Evolutionary conservation across 2,329 filamentous ascomycete species (phyloP).

Genomic region (Fusarium coicis): DNA sequence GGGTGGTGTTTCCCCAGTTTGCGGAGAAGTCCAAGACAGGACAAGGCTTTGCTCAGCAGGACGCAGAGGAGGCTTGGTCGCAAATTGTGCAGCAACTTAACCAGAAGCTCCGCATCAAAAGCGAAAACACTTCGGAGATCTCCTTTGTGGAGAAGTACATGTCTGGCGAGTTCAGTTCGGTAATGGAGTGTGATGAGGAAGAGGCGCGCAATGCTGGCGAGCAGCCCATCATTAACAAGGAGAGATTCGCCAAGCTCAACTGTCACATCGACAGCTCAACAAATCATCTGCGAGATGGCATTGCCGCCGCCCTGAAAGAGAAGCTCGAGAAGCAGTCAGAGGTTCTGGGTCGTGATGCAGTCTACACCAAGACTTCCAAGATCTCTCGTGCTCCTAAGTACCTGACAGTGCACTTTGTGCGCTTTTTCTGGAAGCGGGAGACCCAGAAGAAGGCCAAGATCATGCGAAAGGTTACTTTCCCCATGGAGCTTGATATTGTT

Average conservation of each 20-base stretch:
- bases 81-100: conserved; percentile 89
- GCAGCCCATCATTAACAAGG: conserved; percentile 72
- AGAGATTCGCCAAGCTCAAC: conserved; percentile 90
- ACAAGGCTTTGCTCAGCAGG: conserved; percentile 93
- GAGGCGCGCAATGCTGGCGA: conserved; percentile 80
- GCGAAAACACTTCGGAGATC: conserved; percentile 60
- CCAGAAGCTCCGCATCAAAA: conserved; percentile 77
- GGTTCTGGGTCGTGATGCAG: conserved; percentile 78
- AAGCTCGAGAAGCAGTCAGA: conserved; percentile 91
- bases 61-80: conserved; percentile 98
- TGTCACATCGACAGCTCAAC: conserved; percentile 91
- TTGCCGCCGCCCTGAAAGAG: conserved; percentile 83
- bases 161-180: conserved; percentile 81
- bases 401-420: conserved; percentile 94
- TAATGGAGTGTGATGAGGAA: conserved; percentile 85
- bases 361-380: conserved; percentile 90
- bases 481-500: conserved; percentile 88
- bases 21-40: conserved; percentile 87
- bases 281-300: conserved; percentile 91
- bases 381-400: conserved; percentile 94
- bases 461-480: conserved; percentile 98
- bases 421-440: conserved; percentile 97
- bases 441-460: conserved; percentile 99
- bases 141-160: conserved; percentile 94
- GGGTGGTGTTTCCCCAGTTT: conserved; percentile 88